phyloP scores from a whole-genome alignment of 441 rosid genomes.

The Breynia disticha region DNA sequence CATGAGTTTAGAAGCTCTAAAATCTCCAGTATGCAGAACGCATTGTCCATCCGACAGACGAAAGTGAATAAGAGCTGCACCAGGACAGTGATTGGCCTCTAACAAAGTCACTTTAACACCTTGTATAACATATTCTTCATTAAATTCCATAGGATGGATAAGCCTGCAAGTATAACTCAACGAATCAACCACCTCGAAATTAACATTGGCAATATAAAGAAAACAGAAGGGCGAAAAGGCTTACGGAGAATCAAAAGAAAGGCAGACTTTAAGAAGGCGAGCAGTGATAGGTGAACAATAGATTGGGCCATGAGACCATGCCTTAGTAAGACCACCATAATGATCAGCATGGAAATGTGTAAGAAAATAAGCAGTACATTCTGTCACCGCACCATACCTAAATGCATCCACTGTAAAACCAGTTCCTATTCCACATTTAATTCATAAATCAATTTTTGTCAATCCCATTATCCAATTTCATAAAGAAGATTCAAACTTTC shows the following conservation, averaged over 20 bases:
- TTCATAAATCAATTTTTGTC: no score
- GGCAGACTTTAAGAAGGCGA: conserved; percentile 52
- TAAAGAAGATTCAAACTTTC: no score
- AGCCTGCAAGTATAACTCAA: conserved; percentile 23
- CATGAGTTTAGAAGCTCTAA: conserved; percentile 66
- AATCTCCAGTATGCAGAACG: conserved; percentile 80
- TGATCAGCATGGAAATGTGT: conserved; percentile 76
- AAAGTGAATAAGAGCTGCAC: conserved; percentile 65
- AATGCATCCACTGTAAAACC: conserved; percentile 72
- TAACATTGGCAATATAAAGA: neutral
- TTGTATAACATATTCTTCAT: conserved; percentile 37
- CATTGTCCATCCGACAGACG: conserved; percentile 45
- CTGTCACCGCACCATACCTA: conserved; percentile 54
- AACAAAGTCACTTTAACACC: conserved; percentile 52
- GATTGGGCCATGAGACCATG: conserved; percentile 70
- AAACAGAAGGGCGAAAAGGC: conserved; percentile 3
- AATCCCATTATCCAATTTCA: no score
- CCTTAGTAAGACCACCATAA: conserved; percentile 61
- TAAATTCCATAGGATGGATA: conserved; percentile 47
- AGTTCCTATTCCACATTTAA: conserved; percentile 27
- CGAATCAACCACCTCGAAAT: neutral
- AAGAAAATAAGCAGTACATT: conserved; percentile 67
- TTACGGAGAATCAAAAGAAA: conserved; percentile 50
- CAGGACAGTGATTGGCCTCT: conserved; percentile 83
- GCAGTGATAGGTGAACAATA: conserved; percentile 62